Conservation (phyloP, 2,329 filamentous ascomycete genomes). For the Penicillium nordicum region DNA sequence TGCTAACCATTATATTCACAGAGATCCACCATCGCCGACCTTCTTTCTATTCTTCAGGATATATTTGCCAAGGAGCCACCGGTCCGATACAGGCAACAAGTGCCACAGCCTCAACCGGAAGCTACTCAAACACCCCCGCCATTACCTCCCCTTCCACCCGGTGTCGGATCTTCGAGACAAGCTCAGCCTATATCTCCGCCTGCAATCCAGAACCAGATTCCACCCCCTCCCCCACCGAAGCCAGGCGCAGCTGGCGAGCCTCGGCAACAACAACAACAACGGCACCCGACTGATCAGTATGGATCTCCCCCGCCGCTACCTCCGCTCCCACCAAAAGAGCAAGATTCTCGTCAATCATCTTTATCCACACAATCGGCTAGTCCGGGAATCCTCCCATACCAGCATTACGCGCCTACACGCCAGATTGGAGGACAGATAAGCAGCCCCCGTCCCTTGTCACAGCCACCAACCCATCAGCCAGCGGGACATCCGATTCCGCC, state of each 20-base stretch:
- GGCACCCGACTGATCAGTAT: conserved; percentile 26
- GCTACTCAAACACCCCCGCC: conserved; percentile 56
- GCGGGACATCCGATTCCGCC: conserved; percentile 7
- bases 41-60: conserved; percentile 75
- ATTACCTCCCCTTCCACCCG: conserved; percentile 68
- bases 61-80: conserved; percentile 94
- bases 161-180: conserved; percentile 46
- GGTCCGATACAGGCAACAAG: conserved; percentile 65
- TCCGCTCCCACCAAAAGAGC: conserved; percentile 38
- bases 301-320: conserved; percentile 34
- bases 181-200: conserved; percentile 27
- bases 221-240: conserved; percentile 40
- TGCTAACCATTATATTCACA: conserved; percentile 22
- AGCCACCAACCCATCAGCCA: conserved; percentile 1
- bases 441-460: not conserved
- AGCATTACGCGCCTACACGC: conserved; percentile 18
- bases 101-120: conserved; percentile 27
- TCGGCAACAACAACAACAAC: conserved; percentile 6
- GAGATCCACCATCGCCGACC: conserved; percentile 82
- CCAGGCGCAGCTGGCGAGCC: conserved; percentile 23
- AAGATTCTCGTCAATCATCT: conserved; percentile 18
- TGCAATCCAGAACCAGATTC: conserved; percentile 20
- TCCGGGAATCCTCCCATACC: conserved; percentile 15
- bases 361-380: conserved; percentile 11
- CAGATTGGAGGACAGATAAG: not conserved